Base-by-base conservation (phyloP, 352 stramenopile species). In the Phytophthora colocasiae region DNA sequence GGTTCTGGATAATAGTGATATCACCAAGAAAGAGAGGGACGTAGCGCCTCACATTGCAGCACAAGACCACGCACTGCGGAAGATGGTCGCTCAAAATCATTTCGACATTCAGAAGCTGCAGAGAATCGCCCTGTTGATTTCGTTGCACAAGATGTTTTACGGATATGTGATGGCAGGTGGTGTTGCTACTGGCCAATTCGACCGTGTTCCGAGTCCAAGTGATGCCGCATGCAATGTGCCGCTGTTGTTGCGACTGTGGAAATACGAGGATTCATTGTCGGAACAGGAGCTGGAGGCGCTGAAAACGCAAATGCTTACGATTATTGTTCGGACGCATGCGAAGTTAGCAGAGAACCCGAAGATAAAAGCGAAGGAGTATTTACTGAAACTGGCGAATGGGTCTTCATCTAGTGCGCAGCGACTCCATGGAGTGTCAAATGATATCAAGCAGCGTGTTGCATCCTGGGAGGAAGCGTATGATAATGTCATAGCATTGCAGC, bases 391-490 rank as follows among this genome's bases (percentile, higher is more conserved):
- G 3, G 82, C 52, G 4, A 69, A 68, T 53, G 51, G 48, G n/a
- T 47, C 54, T 29, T 73, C 40, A 22, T 39, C 32, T n/a, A 44
- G 41, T 56, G 52, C 29, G 39, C 52, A 55, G 22, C 59, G 71
- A 4, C 4, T 44, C 2, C 54, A 70, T 66, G 57, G 50, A 1
- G 7, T 58, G 6, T 58, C 69, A 6, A 58, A 43, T 2, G 81
- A 84, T 15, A 64, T 81, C 2, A 75, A 69, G 1, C 69, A 76
- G 2, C 55, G 75, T 7, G 80, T 69, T 51, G 43, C 53, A 19
- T 69, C 64, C 14, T 96, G 86, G 88, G 74, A 92, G 64, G 80
- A 93, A 71, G 88, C 85, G 1, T 95, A 90, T n/a, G 71, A 45
- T 1, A 89, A 79, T n/a, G 81, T 96, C 0, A 77, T 93, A 15